Conservation (phyloP, 306 rosid species). For the Phaseolus lunatus region DNA sequence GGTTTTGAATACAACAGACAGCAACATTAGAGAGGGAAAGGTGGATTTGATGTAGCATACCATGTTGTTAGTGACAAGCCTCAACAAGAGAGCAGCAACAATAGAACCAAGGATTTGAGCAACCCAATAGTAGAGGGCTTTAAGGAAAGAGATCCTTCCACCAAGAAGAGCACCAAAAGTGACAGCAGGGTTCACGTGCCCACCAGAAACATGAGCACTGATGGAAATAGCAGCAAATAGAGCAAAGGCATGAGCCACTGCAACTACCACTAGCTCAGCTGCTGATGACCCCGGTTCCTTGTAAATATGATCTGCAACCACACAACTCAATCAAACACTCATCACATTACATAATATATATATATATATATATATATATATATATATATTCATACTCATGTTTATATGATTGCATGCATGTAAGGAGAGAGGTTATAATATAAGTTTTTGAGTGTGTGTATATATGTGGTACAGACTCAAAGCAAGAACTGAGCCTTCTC, state of each 20-base stretch:
- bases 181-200: slow-evolving; percentile 86
- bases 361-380: too few relatives aligned
- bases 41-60: slow-evolving; percentile 40
- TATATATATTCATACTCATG: background rate
- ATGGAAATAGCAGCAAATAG: slow-evolving; percentile 71
- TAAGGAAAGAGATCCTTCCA: slow-evolving; percentile 72
- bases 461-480: slow-evolving; percentile 47
- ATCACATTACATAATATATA: background rate
- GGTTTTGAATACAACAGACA: background rate
- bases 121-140: slow-evolving; percentile 73
- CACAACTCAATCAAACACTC: background rate
- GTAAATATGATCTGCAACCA: slow-evolving; percentile 60
- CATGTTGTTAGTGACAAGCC: slow-evolving; percentile 77
- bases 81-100: slow-evolving; percentile 74
- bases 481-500: slow-evolving; percentile 85
- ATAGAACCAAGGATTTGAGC: slow-evolving; percentile 84
- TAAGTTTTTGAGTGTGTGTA: too few relatives aligned
- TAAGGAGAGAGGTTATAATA: background rate
- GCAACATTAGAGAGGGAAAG: background rate
- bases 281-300: slow-evolving; percentile 55
- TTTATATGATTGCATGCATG: background rate
- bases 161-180: slow-evolving; percentile 86
- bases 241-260: slow-evolving; percentile 72
- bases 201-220: slow-evolving; percentile 73
- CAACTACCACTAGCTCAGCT: slow-evolving; percentile 55